Percentiles rank a stretch among this genome's conserved stretches.
These are phyloP conservation scores for Hanseniaspora meyeri DNA, from an alignment of 805 yeast genomes.

Conservation along the genomic window DNA sequence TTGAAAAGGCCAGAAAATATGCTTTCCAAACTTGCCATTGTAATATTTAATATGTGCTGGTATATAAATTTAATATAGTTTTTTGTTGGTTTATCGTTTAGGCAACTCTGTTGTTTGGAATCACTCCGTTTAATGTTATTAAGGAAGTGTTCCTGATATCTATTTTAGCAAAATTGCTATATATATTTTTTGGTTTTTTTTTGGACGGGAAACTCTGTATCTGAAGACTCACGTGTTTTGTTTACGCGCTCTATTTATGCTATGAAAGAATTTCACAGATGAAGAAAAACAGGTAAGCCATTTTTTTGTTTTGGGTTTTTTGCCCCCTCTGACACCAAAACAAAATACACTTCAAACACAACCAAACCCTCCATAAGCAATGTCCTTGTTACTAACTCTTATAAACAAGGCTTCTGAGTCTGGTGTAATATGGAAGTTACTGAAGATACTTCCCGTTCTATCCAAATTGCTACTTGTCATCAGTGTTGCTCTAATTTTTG, in stretches of 20 bases:
- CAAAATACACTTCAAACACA: neutral
- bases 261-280: too few species aligned
- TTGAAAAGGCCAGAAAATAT: neutral
- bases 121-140: too few species aligned
- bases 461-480: constrained; percentile 33
- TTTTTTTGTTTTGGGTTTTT: too few species aligned
- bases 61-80: too few species aligned
- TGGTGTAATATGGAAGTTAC: constrained; percentile 37
- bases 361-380: constrained; percentile 14
- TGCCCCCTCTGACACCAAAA: too few species aligned
- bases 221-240: too few species aligned
- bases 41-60: neutral
- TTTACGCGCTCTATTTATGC: too few species aligned
- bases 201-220: too few species aligned
- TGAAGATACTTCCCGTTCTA: constrained; percentile 33
- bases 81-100: neutral
- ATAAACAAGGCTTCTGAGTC: constrained; percentile 34
- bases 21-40: neutral
- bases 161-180: too few species aligned
- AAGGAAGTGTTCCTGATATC: too few species aligned
- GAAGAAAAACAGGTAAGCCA: too few species aligned
- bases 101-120: neutral
- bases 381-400: constrained; percentile 38
- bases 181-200: too few species aligned
- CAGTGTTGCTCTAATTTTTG: constrained; percentile 48